Base-by-base conservation (phyloP, 768 basidiomycete genomes). In the Lactarius psammicola region DNA sequence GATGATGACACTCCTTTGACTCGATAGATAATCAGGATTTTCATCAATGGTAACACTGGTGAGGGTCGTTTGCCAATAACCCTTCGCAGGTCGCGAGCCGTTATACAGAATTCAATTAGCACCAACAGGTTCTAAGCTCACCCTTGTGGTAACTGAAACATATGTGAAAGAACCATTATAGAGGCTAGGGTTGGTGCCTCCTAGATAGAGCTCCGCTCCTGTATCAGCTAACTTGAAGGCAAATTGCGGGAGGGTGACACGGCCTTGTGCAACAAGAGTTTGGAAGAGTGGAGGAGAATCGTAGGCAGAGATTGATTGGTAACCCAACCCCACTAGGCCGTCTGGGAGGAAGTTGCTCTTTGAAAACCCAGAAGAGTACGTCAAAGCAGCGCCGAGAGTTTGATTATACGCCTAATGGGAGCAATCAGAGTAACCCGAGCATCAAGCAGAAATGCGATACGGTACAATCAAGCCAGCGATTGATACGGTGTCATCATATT, bases 1-100 rank as follows among this genome's bases (percentile, higher is more conserved):
- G 55, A 74, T 66, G 60, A 72, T 65, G 42, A 69, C 59, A n/a
- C 10, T 78, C 4, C 4, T 57, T 3, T 9, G 1, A 17, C 2
- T 34, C 20, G 26, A 28, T 20, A 20, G 40, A n/a, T 28, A 36
- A 36, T 36, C 38, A n/a, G n/a, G 31, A 40, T 11, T 11, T 0
- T 46, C 53, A 38, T 38, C 44, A 31, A 64, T 51, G 18, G 28
- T 53, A 42, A 68, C 23, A 20, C 23, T 30, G 28, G 57, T 38
- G 36, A 68, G 30, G 17, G 28, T 68, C 36, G 64, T 63, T 53
- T 71, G 64, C 69, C 71, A 71, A 62, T 60, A 71, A 10, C 5
- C 71, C 62, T 62, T 23, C 34, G 20, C 2, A 20, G 17, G 3
- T 20, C 4, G 30, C 31, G 5, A 55, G 54, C 8, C 20, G 54